Percentiles rank a stretch among this genome's conserved stretches.
Evolutionary conservation across 345 rosid genomes (phyloP).

Genomic region (Melaleuca alternifolia): DNA sequence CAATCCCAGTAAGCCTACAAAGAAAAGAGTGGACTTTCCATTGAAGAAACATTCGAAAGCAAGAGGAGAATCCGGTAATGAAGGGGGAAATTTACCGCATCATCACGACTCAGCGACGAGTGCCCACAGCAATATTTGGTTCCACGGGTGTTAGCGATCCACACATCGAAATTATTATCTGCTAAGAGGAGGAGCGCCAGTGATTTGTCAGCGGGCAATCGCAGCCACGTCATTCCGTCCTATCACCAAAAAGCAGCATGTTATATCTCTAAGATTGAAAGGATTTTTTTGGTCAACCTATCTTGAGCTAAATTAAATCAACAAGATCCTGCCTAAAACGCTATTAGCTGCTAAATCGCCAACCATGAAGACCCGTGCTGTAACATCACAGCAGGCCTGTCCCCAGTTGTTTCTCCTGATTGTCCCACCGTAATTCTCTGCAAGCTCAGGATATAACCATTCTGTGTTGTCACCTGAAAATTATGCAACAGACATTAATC

Average conservation of each 20-base stretch:
- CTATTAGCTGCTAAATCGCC: not conserved
- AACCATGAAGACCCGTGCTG: conserved; percentile 46
- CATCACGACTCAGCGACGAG: conserved; percentile 14
- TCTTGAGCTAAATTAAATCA: not conserved
- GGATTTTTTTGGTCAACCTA: not conserved
- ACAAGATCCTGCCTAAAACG: not conserved
- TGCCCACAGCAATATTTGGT: conserved; percentile 31
- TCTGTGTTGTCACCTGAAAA: conserved; percentile 39
- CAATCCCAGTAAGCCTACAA: conserved; percentile 44
- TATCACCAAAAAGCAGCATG: conserved; percentile 1
- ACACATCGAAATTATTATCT: conserved; percentile 40
- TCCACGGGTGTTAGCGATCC: conserved; percentile 42
- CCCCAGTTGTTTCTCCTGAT: conserved; percentile 12
- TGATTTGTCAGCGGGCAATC: conserved; percentile 26
- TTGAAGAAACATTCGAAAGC: not conserved
- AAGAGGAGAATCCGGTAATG: not conserved
- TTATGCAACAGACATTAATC: not conserved
- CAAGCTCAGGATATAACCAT: conserved; percentile 46
- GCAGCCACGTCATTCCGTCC: conserved; percentile 42
- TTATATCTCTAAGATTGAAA: not conserved
- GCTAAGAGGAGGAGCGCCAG: conserved; percentile 33
- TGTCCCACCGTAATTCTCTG: conserved; percentile 39
- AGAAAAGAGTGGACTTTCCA: not conserved
- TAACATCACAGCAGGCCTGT: conserved; percentile 29
- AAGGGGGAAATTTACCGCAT: conserved; percentile 2